Evolutionary conservation across 2,329 filamentous ascomycete species (phyloP).

Genomic region (Penicillium italicum): DNA sequence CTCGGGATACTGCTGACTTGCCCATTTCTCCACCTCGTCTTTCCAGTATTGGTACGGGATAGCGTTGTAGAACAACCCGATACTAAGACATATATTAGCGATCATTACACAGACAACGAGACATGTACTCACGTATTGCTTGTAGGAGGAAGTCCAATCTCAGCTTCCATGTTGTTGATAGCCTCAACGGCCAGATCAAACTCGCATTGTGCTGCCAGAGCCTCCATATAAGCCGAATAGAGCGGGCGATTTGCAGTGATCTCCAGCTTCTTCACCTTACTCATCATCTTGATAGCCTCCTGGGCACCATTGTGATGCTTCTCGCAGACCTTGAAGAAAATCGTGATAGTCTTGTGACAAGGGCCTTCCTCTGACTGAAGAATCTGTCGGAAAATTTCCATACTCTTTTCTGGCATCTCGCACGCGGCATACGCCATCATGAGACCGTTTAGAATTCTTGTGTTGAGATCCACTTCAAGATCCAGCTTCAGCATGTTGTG

Average conservation of each 20-base stretch:
- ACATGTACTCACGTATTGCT: constrained; percentile 61
- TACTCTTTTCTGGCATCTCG: constrained; percentile 61
- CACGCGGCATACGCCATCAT: constrained; percentile 80
- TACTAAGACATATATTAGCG: constrained; percentile 44
- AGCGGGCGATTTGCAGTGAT: constrained; percentile 71
- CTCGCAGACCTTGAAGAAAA: constrained; percentile 78
- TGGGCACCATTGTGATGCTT: constrained; percentile 44
- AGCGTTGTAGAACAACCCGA: constrained; percentile 73
- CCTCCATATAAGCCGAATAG: constrained; percentile 72
- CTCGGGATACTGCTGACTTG: constrained; percentile 61
- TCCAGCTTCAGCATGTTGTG: constrained; percentile 97
- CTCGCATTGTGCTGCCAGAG: constrained; percentile 68
- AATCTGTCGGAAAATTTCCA: constrained; percentile 82
- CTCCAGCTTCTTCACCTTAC: constrained; percentile 65
- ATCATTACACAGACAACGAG: neutral
- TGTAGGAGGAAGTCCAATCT: constrained; percentile 65
- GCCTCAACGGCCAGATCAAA: constrained; percentile 65
- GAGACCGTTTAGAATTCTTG: constrained; percentile 73
- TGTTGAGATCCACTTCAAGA: constrained; percentile 70
- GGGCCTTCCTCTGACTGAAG: constrained; percentile 81
- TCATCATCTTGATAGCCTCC: constrained; percentile 52
- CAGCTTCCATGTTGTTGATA: constrained; percentile 63
- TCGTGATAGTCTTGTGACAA: constrained; percentile 72
- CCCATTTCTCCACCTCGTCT: constrained; percentile 70
- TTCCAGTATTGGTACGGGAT: constrained; percentile 64